These are phyloP conservation scores for Hypoxylon sp. DNA, from an alignment of 2,329 filamentous ascomycete genomes.

Conservation along the genomic window DNA sequence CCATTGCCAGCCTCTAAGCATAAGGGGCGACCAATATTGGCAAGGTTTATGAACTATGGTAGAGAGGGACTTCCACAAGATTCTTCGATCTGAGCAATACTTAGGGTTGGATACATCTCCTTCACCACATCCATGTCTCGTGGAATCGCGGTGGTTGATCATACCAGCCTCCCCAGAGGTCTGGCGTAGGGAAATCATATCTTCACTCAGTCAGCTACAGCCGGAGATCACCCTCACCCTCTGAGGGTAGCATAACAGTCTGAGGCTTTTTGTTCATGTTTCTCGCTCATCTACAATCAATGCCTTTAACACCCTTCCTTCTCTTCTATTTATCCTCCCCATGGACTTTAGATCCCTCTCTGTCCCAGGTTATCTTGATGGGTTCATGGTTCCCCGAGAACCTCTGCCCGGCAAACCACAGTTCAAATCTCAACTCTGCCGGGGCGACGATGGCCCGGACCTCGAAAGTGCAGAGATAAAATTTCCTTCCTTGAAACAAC, in stretches of 20 bases:
- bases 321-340: background rate
- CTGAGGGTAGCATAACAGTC: no score
- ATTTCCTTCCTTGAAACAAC: constrained; percentile 56
- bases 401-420: constrained; percentile 60
- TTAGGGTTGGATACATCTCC: no score
- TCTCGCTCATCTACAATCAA: no score
- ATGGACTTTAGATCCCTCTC: constrained; percentile 46
- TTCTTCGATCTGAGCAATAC: background rate
- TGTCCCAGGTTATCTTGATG: constrained; percentile 57
- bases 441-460: constrained; percentile 69
- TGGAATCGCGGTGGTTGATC: no score
- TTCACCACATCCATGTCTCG: no score
- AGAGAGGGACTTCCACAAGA: background rate
- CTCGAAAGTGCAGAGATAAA: constrained; percentile 61
- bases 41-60: background rate
- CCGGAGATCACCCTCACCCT: no score
- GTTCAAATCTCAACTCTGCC: constrained; percentile 65
- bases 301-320: no score
- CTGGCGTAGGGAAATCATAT: no score
- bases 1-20: background rate
- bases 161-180: no score
- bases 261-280: no score
- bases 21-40: background rate
- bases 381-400: constrained; percentile 59
- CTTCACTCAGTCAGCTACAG: no score